Conservation (phyloP, 306 rosid genomes). For the Bauhinia variegata region DNA sequence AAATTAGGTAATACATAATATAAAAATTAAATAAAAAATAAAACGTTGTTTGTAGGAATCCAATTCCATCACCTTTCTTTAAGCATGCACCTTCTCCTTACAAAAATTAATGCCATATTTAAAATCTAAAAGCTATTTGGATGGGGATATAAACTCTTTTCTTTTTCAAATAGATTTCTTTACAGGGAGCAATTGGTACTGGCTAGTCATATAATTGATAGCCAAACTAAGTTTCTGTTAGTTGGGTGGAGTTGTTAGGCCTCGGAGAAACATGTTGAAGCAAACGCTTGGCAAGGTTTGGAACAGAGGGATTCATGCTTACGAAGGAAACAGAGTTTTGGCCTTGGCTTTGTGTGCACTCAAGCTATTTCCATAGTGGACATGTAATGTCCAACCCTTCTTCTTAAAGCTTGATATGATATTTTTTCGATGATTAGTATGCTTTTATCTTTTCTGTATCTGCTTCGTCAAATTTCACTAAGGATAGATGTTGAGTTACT, state of each 20-base stretch:
- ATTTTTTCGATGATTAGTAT: not conserved
- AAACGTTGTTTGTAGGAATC: too few relatives aligned
- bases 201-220: not conserved
- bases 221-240: constrained; percentile 17
- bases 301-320: constrained; percentile 41
- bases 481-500: constrained; percentile 5
- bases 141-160: too few relatives aligned
- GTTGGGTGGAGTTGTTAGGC: constrained; percentile 8
- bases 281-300: constrained; percentile 51
- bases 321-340: constrained; percentile 46
- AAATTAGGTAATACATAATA: too few relatives aligned
- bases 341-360: constrained; percentile 56
- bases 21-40: too few relatives aligned
- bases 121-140: too few relatives aligned
- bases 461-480: constrained; percentile 7
- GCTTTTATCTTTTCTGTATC: constrained; percentile 15
- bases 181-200: not conserved
- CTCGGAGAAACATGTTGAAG: constrained; percentile 61
- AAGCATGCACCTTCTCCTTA: too few relatives aligned
- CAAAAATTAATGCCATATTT: too few relatives aligned
- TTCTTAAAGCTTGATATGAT: not conserved
- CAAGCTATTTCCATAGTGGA: constrained; percentile 56
- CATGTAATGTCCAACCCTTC: constrained; percentile 47
- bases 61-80: too few relatives aligned
- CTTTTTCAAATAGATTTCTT: too few relatives aligned